Evolutionary conservation across 2,329 filamentous ascomycete species (phyloP).

Genomic region (Aquanectria penicillioides): DNA sequence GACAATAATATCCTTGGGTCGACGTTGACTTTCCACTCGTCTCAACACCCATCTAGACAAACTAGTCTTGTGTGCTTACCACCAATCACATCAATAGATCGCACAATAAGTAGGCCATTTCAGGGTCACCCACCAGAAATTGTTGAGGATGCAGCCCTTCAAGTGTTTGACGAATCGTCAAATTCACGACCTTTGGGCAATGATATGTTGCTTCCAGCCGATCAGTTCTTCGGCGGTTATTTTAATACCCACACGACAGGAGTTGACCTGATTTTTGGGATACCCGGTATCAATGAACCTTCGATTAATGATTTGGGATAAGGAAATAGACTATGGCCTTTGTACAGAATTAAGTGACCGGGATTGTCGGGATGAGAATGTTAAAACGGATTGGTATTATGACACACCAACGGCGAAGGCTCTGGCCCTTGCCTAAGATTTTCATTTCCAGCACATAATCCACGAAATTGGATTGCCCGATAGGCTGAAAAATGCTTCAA

Average conservation of each 20-base stretch:
- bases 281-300: background rate
- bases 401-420: too few relatives aligned
- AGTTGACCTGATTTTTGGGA: background rate
- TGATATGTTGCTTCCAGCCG: conserved; percentile 6
- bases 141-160: background rate
- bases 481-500: too few relatives aligned
- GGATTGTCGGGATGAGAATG: too few relatives aligned
- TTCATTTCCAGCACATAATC: too few relatives aligned
- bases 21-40: background rate
- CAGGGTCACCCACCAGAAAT: background rate
- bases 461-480: too few relatives aligned
- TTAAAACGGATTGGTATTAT: too few relatives aligned
- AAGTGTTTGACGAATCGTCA: background rate
- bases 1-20: background rate
- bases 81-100: background rate
- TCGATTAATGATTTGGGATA: too few relatives aligned
- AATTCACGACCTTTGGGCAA: background rate
- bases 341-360: too few relatives aligned
- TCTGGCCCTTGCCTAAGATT: too few relatives aligned
- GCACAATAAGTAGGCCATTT: background rate
- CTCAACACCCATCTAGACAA: background rate
- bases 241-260: background rate
- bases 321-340: too few relatives aligned
- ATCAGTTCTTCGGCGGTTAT: conserved; percentile 6
- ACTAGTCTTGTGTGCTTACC: background rate